Conservation (phyloP, 73 alveolate genomes). For the Breviolum minutum region DNA sequence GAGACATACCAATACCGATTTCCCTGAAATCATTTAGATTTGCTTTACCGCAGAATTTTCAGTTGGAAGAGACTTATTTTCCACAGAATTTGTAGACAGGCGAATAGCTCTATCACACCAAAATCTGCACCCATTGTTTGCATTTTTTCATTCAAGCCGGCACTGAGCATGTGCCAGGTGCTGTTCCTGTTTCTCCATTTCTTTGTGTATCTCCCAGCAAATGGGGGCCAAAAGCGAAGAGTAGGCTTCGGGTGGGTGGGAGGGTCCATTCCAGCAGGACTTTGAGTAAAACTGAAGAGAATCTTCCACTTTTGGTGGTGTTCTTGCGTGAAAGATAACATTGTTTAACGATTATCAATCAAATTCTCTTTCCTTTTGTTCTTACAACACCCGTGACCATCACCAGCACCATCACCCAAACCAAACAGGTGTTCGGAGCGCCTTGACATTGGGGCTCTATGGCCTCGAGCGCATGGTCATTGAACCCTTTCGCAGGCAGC, state of each 20-base stretch:
- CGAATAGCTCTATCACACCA: neutral
- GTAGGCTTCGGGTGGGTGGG: neutral
- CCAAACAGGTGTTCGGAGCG: conserved; percentile 42
- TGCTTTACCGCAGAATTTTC: too few species aligned
- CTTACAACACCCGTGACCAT: neutral
- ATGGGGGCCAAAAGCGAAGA: neutral
- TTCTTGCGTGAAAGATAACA: too few species aligned
- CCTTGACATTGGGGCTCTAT: conserved; percentile 49
- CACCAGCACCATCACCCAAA: neutral
- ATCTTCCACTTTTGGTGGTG: too few species aligned
- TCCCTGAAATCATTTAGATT: too few species aligned
- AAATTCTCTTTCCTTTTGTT: too few species aligned
- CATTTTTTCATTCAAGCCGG: neutral
- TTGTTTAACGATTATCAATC: too few species aligned
- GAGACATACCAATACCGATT: too few species aligned
- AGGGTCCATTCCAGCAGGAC: neutral
- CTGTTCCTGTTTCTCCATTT: conserved; percentile 61
- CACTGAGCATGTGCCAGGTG: neutral
- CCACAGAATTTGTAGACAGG: neutral
- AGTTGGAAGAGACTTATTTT: too few species aligned
- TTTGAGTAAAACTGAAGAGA: too few species aligned
- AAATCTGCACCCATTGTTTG: neutral
- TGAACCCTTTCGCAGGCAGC: conserved; percentile 84
- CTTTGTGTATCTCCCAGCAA: conserved; percentile 19
- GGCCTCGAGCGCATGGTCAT: conserved; percentile 85